Evolutionary conservation across 140 eudicot genomes (phyloP), one percentile per base, ranked within the genome.

Genomic region (Cichorium intybus): DNA sequence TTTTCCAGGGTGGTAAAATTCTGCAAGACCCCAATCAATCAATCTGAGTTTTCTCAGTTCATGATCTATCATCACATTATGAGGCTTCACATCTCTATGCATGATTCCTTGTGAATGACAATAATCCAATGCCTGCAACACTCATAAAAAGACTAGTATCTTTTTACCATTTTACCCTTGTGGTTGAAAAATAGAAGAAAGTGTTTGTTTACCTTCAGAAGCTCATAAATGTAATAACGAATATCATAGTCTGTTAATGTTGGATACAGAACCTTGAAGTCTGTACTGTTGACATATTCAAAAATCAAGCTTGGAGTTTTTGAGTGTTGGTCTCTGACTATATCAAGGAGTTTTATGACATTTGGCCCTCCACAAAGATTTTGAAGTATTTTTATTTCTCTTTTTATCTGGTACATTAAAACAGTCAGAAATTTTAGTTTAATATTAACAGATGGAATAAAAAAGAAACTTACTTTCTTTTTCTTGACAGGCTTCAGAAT

Each of bases 71-170:
- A 86, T 86, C 17, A 89, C 95, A 64, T 89, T 89, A 24, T 89
- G 97, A 62, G 97, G 97, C 82, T 89, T 89, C n/a, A 89, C 95
- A 84, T 89, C 97, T 70, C 97, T 74, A 72, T 89, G 97, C 97
- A 89, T 89, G 45, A 89, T 89, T 41, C 97, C 97, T 77, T 89
- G 97, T 1, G 97, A 89, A 69, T 89, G 97, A 70, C 95, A 89
- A 71, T 86, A 86, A 84, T 89, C 97, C 75, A 89, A 66, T 4
- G 97, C 97, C 97, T 89, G 75, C 71, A 75, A 63, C n/a, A 45
- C 57, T n/a, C 46, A 11, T 5, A 54, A 45, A 11, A 43, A 39
- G 18, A 43, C 62, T 46, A 66, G 48, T 24, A 57, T 61, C 14
- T 17, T 48, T 65, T 34, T 23, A 26, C 71, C 60, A 66, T 23